A percentile compares a stretch with the other conserved stretches of the same genome.
phyloP scores from a whole-genome alignment of 345 rosid species.

The Euphorbia tirucalli region DNA sequence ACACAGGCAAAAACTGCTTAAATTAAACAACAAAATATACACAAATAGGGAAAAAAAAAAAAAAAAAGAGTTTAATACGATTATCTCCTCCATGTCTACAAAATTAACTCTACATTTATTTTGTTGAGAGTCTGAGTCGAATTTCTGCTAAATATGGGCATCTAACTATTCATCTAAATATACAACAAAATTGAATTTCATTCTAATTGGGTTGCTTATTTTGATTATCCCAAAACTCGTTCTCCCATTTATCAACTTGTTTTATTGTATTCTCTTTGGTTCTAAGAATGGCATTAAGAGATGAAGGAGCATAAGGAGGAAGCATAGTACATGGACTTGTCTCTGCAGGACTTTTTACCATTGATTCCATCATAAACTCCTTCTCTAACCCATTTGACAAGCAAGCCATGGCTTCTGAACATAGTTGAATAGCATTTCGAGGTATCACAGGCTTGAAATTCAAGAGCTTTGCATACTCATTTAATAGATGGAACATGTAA shows the following conservation, averaged over 20 bases:
- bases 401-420: slow-evolving; percentile 30
- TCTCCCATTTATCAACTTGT: slow-evolving; percentile 25
- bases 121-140: not conserved
- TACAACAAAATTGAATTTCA: not conserved
- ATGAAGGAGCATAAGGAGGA: slow-evolving; percentile 27
- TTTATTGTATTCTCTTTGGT: slow-evolving; percentile 12
- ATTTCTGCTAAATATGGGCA: not conserved
- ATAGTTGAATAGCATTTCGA: slow-evolving; percentile 15
- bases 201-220: not conserved
- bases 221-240: slow-evolving; percentile 17
- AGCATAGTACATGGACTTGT: slow-evolving; percentile 25
- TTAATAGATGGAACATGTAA: slow-evolving; percentile 34
- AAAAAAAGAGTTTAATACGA: not conserved
- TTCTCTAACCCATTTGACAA: slow-evolving; percentile 15
- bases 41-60: too few relatives aligned
- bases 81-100: too few relatives aligned
- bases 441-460: slow-evolving; percentile 26
- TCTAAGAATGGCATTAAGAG: slow-evolving; percentile 11
- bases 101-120: not conserved
- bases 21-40: too few relatives aligned
- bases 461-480: slow-evolving; percentile 28
- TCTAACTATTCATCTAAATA: not conserved
- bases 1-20: too few relatives aligned
- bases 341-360: slow-evolving; percentile 22
- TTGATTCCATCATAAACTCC: slow-evolving; percentile 28